phyloP scores from a whole-genome alignment of 495 filamentous ascomycete species.

The Penicillium paxilli region DNA sequence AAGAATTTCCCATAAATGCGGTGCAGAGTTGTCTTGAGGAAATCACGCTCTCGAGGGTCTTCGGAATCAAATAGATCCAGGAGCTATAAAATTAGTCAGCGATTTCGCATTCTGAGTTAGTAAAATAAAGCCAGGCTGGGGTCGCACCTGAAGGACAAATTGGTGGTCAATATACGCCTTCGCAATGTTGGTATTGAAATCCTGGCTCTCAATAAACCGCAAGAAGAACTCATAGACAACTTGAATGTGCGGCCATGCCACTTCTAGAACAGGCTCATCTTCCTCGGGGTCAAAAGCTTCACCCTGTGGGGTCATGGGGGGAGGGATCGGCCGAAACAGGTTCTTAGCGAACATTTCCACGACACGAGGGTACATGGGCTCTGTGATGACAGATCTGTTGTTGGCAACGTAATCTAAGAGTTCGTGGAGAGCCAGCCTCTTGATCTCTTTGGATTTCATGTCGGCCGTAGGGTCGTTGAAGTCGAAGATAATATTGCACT shows the following conservation, averaged over 20 bases:
- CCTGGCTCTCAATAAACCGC: constrained; percentile 97
- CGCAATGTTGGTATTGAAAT: constrained; percentile 99
- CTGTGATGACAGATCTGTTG: constrained; percentile 96
- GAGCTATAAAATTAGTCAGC: constrained; percentile 48
- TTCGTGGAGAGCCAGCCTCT: constrained; percentile 93
- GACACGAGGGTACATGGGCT: constrained; percentile 97
- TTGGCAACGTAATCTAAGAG: constrained; percentile 98
- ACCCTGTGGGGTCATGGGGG: constrained; percentile 94
- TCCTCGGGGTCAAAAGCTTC: constrained; percentile 99
- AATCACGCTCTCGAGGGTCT: constrained; percentile 95
- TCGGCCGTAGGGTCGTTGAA: constrained; percentile 98
- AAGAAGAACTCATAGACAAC: constrained; percentile 99
- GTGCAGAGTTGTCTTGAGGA: constrained; percentile 96
- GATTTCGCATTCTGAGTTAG: neutral
- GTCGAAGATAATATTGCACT: constrained; percentile 99
- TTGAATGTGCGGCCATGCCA: constrained; percentile 99
- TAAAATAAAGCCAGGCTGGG: neutral
- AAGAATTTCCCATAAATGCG: constrained; percentile 99
- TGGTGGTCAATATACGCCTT: constrained; percentile 98
- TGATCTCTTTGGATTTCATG: constrained; percentile 99
- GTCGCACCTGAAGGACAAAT: constrained; percentile 83
- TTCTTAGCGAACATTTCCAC: constrained; percentile 99
- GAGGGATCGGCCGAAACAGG: constrained; percentile 93
- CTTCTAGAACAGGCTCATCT: constrained; percentile 96
- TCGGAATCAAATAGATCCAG: constrained; percentile 99